These are phyloP conservation scores for Ophiostoma montium DNA, from an alignment of 2,329 filamentous ascomycete species.

Conservation along the genomic window DNA sequence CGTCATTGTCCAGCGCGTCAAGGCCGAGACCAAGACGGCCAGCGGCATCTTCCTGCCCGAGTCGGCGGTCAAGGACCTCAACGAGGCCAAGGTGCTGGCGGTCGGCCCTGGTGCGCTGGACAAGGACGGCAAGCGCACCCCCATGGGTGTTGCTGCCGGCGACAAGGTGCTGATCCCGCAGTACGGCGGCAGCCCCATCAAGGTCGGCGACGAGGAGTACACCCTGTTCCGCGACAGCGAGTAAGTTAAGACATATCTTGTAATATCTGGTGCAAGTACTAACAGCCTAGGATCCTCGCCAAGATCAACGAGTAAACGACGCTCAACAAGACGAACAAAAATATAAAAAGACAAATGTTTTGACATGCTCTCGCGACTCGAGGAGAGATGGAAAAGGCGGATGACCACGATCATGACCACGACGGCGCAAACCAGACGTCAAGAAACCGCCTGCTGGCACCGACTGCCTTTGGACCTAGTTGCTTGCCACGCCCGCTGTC, in stretches of 20 bases:
- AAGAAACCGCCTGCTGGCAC: too few relatives aligned
- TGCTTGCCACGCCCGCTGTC: too few relatives aligned
- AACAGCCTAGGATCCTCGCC: constrained; percentile 61
- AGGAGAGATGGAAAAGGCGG: too few relatives aligned
- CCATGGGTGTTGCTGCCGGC: constrained; percentile 68
- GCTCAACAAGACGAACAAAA: constrained; percentile 14
- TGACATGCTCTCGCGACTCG: too few relatives aligned
- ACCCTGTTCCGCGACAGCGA: constrained; percentile 94
- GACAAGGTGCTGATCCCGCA: constrained; percentile 95
- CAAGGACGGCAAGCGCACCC: constrained; percentile 76
- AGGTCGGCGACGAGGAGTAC: constrained; percentile 95
- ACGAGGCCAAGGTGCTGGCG: constrained; percentile 91
- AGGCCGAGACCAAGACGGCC: constrained; percentile 92
- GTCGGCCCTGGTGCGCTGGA: constrained; percentile 82
- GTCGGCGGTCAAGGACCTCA: constrained; percentile 92
- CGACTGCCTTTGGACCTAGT: too few relatives aligned
- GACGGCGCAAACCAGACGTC: too few relatives aligned
- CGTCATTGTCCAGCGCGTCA: constrained; percentile 93
- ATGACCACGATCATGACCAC: too few relatives aligned
- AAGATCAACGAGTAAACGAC: constrained; percentile 87
- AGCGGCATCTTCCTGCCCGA: constrained; percentile 96
- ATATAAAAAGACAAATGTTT: constrained; percentile 6
- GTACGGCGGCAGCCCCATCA: constrained; percentile 90
- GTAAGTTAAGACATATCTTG: constrained; percentile 44
- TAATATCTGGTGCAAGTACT: not conserved